Evolutionary conservation across 1,284 basidiomycete genomes (phyloP).

Genomic region (Boletus smithii): DNA sequence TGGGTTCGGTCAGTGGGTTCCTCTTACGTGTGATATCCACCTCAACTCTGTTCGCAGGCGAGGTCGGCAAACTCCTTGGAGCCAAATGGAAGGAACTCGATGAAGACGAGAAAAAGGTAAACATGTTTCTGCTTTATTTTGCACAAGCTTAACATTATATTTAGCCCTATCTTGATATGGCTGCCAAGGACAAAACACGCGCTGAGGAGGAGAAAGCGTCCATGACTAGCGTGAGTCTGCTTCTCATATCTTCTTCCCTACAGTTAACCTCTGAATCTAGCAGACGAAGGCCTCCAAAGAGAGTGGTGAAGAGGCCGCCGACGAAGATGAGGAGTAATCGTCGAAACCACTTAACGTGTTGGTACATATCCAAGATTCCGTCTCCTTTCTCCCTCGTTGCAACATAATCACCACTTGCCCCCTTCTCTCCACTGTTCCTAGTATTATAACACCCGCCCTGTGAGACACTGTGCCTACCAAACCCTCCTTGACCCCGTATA

Average conservation of each 20-base stretch:
- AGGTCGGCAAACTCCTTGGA: slow-evolving; percentile 84
- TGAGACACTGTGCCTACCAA: slow-evolving; percentile 31
- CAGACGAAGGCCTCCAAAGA: slow-evolving; percentile 44
- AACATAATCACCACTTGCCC: slow-evolving; percentile 21
- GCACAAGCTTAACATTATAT: background rate
- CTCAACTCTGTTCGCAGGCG: slow-evolving; percentile 44
- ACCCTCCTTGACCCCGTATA: slow-evolving; percentile 14
- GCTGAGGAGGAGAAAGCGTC: slow-evolving; percentile 79
- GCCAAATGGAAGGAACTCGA: slow-evolving; percentile 89
- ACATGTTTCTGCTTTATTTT: slow-evolving; percentile 8
- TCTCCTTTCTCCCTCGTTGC: slow-evolving; percentile 4
- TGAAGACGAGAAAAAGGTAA: slow-evolving; percentile 82
- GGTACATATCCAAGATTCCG: slow-evolving; percentile 18
- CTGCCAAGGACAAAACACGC: slow-evolving; percentile 81
- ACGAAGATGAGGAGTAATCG: slow-evolving; percentile 52
- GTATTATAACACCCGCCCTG: slow-evolving; percentile 26
- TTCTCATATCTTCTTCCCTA: background rate
- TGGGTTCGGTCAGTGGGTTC: slow-evolving; percentile 68
- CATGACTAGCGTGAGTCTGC: slow-evolving; percentile 60
- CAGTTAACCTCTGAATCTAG: background rate
- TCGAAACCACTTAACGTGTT: slow-evolving; percentile 1
- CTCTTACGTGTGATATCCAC: slow-evolving; percentile 5
- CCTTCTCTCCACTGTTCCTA: slow-evolving; percentile 8
- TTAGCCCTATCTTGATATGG: slow-evolving; percentile 90
- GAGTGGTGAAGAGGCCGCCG: slow-evolving; percentile 54